phyloP scores from a whole-genome alignment of 108 stramenopile species.

The Cyclotella sp. region DNA sequence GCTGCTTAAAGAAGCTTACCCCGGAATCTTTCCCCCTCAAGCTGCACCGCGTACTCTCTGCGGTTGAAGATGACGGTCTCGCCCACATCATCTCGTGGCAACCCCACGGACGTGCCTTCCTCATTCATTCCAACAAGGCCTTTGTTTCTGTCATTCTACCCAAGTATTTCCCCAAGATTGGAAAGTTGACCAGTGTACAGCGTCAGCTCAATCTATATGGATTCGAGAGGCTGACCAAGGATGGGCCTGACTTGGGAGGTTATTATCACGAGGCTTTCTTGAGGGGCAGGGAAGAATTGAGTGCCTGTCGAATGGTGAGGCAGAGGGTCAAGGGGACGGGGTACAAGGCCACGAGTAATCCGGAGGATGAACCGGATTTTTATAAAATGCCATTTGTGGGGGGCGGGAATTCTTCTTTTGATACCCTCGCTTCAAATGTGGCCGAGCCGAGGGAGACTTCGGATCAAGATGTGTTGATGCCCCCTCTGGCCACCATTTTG shows the following conservation, averaged over 20 bases:
- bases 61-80: conserved; percentile 33
- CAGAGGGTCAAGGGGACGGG: conserved; percentile 66
- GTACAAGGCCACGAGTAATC: conserved; percentile 45
- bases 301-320: conserved; percentile 54
- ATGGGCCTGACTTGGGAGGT: conserved; percentile 50
- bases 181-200: conserved; percentile 57
- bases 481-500: too few species aligned
- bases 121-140: conserved; percentile 29
- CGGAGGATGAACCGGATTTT: conserved; percentile 51
- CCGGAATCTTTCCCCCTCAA: conserved; percentile 41
- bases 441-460: too few species aligned
- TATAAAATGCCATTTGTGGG: conserved; percentile 23
- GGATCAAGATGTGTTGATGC: too few species aligned
- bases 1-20: not conserved
- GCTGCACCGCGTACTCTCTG: conserved; percentile 40
- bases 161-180: conserved; percentile 42
- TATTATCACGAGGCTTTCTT: conserved; percentile 68
- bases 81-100: conserved; percentile 59
- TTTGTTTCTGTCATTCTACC: conserved; percentile 45
- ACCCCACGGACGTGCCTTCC: conserved; percentile 48
- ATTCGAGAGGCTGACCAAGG: conserved; percentile 55
- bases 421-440: too few species aligned
- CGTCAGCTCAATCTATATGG: conserved; percentile 74
- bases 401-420: not conserved
- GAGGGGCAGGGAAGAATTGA: conserved; percentile 57